Percentiles rank a stretch among this genome's conserved stretches.
Evolutionary conservation across 2,329 filamentous ascomycete genomes (phyloP).

Genomic region (Fonsecaea monophora): DNA sequence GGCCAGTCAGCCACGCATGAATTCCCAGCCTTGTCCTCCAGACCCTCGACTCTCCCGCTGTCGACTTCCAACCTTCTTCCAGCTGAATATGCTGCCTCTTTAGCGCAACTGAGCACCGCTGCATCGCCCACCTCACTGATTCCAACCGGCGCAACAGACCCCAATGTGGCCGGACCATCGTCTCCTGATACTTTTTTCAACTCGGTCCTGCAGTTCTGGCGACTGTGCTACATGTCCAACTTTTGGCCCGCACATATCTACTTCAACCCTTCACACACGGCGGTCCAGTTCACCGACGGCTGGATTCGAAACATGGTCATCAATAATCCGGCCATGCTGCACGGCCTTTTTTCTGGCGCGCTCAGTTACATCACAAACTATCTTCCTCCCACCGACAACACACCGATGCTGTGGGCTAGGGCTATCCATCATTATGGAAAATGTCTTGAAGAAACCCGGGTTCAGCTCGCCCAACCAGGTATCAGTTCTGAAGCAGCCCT

Average conservation of each 20-base stretch:
- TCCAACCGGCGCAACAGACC: constrained; percentile 7
- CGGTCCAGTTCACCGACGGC: constrained; percentile 17
- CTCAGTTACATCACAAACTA: constrained; percentile 29
- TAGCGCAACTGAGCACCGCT: constrained; percentile 4
- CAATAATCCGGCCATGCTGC: constrained; percentile 25
- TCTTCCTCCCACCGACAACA: constrained; percentile 22
- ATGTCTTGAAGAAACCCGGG: constrained; percentile 25
- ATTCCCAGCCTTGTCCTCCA: constrained; percentile 1
- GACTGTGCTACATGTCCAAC: constrained; percentile 26
- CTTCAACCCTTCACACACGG: constrained; percentile 16
- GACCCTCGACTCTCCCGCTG: neutral
- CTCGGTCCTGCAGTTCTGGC: constrained; percentile 29
- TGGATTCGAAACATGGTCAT: constrained; percentile 26
- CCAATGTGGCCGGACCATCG: constrained; percentile 3
- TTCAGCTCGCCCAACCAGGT: constrained; percentile 13
- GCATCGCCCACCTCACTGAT: neutral
- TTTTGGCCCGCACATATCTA: constrained; percentile 28
- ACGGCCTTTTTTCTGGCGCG: constrained; percentile 26
- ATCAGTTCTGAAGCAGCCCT: constrained; percentile 21
- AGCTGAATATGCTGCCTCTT: constrained; percentile 8
- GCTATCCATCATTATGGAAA: constrained; percentile 28
- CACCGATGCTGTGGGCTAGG: constrained; percentile 25
- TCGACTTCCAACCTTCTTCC: constrained; percentile 12
- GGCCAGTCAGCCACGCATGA: neutral
- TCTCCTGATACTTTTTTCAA: constrained; percentile 23